Evolutionary conservation across 345 rosid species (phyloP).

Genomic region (Euclidium syriacum): DNA sequence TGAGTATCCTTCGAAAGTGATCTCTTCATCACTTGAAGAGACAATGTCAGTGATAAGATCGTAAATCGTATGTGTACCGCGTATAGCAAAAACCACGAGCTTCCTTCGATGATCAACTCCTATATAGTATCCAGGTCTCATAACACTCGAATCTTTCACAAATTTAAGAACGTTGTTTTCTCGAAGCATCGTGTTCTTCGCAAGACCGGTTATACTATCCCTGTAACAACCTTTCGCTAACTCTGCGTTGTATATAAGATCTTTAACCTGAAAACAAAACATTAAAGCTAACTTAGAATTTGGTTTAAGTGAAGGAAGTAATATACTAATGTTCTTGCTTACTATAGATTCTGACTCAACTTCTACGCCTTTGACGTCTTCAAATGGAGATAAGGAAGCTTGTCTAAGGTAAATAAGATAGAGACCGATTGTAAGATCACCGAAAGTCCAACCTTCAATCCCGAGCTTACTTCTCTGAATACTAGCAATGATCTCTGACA

Average conservation of each 20-base stretch:
- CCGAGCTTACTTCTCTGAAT: constrained; percentile 85
- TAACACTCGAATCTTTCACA: constrained; percentile 67
- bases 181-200: constrained; percentile 72
- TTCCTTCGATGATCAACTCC: constrained; percentile 69
- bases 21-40: constrained; percentile 73
- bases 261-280: constrained; percentile 50
- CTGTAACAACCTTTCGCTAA: constrained; percentile 75
- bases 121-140: constrained; percentile 92
- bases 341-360: constrained; percentile 63
- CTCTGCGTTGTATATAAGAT: constrained; percentile 81
- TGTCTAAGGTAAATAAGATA: constrained; percentile 89
- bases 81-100: constrained; percentile 72
- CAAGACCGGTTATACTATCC: constrained; percentile 47
- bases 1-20: constrained; percentile 84
- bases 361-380: constrained; percentile 68
- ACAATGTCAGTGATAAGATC: constrained; percentile 86
- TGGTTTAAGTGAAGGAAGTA: neutral
- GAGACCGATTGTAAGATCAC: constrained; percentile 89
- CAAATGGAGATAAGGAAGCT: constrained; percentile 56
- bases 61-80: constrained; percentile 83
- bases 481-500: constrained; percentile 77
- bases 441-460: constrained; percentile 88
- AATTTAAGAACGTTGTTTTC: constrained; percentile 69
- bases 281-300: constrained; percentile 8
- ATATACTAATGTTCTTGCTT: constrained; percentile 28